These are phyloP conservation scores for Salix brachista DNA, from an alignment of 345 rosid species.

Conservation along the genomic window DNA sequence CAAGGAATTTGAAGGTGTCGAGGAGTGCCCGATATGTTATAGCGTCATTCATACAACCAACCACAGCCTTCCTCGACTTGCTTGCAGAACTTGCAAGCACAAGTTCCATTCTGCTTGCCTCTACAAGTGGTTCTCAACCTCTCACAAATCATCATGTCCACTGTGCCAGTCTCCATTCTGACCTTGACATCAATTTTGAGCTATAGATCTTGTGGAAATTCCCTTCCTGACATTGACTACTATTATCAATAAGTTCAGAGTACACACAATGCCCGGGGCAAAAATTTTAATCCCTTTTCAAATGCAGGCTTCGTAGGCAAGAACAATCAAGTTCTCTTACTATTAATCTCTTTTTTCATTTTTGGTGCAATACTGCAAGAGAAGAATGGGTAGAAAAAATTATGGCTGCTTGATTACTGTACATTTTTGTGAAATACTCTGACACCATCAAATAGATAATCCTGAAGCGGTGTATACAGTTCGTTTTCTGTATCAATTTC, in stretches of 20 bases:
- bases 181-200: background rate
- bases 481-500: background rate
- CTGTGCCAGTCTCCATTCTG: slow-evolving; percentile 92
- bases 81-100: slow-evolving; percentile 92
- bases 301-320: background rate
- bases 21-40: slow-evolving; percentile 98
- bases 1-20: slow-evolving; percentile 95
- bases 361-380: background rate
- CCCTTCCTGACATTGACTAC: background rate
- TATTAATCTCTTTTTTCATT: too few species aligned
- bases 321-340: background rate
- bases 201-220: background rate
- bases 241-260: too few species aligned
- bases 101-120: slow-evolving; percentile 90
- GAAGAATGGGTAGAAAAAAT: too few species aligned
- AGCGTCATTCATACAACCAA: slow-evolving; percentile 87
- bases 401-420: background rate
- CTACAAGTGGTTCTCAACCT: slow-evolving; percentile 91
- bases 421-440: background rate
- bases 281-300: background rate
- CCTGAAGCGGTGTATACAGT: background rate
- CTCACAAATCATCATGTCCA: slow-evolving; percentile 87
- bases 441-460: background rate
- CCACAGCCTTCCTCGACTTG: slow-evolving; percentile 90
- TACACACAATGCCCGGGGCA: background rate